These are phyloP conservation scores for Kokia cookei DNA, from an alignment of 441 rosid species.

Conservation along the genomic window DNA sequence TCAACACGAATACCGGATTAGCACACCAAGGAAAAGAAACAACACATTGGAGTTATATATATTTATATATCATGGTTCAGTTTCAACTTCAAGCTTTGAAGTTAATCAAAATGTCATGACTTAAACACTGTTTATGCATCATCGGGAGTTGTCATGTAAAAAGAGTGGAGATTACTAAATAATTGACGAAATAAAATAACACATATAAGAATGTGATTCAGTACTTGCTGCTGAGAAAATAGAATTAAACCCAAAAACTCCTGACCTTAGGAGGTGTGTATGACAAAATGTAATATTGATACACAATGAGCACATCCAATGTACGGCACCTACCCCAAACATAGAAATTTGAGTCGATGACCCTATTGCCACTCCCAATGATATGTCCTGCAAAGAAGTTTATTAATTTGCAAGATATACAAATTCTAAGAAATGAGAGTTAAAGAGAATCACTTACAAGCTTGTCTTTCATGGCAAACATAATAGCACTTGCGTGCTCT, in stretches of 20 bases:
- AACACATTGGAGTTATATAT: neutral
- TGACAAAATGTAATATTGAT: neutral
- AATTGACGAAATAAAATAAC: neutral
- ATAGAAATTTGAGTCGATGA: constrained; percentile 90
- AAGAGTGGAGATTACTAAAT: neutral
- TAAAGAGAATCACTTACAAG: constrained; percentile 49
- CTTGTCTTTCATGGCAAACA: constrained; percentile 96
- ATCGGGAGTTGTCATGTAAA: neutral
- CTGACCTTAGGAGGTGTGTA: neutral
- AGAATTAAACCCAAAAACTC: neutral
- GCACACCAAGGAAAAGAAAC: neutral
- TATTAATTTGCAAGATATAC: neutral
- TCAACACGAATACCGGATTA: neutral
- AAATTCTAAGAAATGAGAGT: neutral
- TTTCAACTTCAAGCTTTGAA: neutral
- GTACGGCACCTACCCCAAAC: constrained; percentile 60
- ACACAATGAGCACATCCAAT: neutral
- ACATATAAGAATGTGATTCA: neutral
- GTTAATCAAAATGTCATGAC: neutral
- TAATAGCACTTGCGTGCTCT: constrained; percentile 83
- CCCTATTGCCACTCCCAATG: constrained; percentile 92
- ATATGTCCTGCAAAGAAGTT: constrained; percentile 55
- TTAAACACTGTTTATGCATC: neutral
- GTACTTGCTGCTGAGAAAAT: neutral
- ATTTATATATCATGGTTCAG: neutral